Base-by-base conservation (phyloP, 495 filamentous ascomycete species). In the Lentithecium fluviatile region DNA sequence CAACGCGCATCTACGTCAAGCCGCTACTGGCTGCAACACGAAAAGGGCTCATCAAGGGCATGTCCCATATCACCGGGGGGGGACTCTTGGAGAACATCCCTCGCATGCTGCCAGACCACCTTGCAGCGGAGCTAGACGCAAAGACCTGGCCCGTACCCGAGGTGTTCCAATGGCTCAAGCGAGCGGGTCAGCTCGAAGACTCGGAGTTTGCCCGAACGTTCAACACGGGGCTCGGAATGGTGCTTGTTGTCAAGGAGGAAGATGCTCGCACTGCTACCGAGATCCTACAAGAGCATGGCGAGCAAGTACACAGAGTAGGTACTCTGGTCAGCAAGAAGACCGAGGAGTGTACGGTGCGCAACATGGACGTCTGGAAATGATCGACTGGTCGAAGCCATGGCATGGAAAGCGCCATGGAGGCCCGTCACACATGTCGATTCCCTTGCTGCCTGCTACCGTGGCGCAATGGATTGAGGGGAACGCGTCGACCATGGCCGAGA, bases 21-120 rank as follows among this genome's bases (percentile, higher is more conserved):
- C 64, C 70, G 7, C 55, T 77, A 1, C 65, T 77, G 40, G 51
- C 67, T 40, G 82, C 87, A 0, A 78, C 84, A 6, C 72, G 78
- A 47, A 75, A 80, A 47, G 73, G 76, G 45, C 71, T 84, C 25
- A 67, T 97, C 70, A 92, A 93, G 75, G 94, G 94, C 62, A 88
- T 97, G 70, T 86, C 93, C 6, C 94, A 98, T 71, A 96, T 98
- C 76, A 98, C 94, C 2, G 94, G 94, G 26, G 94, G 94, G 54
- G 94, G 94, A 6, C 79, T 97, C 15, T 77, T 85, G 8, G 94
- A 98, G 69, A 97, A 97, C 76, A 83, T 98, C 5, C 94, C 94
- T 23, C 82, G 94, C 29, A 96, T 95, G 88, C 81, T 98, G 2
- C 94, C 94, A 0, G 56, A 74, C 1, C 77, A 83, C 25, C 82